These are phyloP conservation scores for Crithidia acanthocephali DNA, from an alignment of 208 protist species.

Conservation along the genomic window DNA sequence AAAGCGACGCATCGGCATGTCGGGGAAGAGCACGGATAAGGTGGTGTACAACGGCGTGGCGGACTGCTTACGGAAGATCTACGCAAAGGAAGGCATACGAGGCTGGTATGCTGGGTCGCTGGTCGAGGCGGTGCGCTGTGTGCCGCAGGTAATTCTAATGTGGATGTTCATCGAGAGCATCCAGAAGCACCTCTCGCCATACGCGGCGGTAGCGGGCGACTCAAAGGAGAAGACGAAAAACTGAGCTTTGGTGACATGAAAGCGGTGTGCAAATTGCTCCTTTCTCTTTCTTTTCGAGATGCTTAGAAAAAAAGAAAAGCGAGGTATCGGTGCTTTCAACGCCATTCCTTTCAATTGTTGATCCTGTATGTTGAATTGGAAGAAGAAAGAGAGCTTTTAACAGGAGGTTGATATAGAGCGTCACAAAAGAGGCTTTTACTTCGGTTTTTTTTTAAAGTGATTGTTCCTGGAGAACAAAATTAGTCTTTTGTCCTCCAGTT, in stretches of 20 bases:
- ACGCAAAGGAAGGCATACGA: conserved; percentile 69
- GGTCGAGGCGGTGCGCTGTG: conserved; percentile 81
- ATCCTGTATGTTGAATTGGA: no score
- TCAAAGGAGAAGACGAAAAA: neutral
- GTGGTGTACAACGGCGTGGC: conserved; percentile 69
- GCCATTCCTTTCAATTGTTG: no score
- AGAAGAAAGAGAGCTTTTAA: no score
- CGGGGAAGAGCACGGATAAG: conserved; percentile 65
- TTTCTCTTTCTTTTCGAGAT: no score
- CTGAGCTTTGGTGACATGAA: conserved; percentile 1
- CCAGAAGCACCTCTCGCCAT: conserved; percentile 54
- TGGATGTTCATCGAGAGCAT: conserved; percentile 90
- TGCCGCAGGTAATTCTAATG: conserved; percentile 91
- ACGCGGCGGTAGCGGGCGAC: conserved; percentile 1
- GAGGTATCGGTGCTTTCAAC: no score
- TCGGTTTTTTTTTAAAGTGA: no score
- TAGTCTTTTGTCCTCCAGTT: no score
- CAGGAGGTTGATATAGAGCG: no score
- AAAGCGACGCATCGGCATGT: conserved; percentile 89
- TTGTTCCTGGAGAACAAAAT: no score
- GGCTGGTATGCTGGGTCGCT: conserved; percentile 77
- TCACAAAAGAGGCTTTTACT: no score
- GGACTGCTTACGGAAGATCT: conserved; percentile 72
- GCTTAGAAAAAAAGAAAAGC: no score
- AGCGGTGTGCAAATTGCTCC: no score